Evolutionary conservation across 306 rosid genomes (phyloP), one percentile per base, ranked within the genome.

Genomic region (Canavalia gladiata): DNA sequence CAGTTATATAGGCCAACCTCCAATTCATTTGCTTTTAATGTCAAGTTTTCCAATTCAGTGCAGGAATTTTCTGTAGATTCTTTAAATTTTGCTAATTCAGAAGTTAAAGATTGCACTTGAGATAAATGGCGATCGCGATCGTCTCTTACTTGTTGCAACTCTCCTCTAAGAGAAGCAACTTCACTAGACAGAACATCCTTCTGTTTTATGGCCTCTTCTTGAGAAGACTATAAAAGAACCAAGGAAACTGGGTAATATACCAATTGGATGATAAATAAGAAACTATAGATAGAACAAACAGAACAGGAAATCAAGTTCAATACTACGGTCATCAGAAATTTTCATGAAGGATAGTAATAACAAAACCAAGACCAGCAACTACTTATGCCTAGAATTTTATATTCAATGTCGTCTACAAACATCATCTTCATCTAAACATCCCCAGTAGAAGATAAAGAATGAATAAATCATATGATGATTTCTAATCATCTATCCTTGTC

Each of bases 191-290:
- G 81, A 25, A 72, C 86, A 68, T 93, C 99, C 89, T 93, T 95
- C 81, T 95, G 97, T 88, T 89, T 95, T 47, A 83, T 69, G 64
- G 99, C 98, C 75, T 93, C 99, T 47, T 95, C 99, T 88, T 93
- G 99, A 72, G 97, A 89, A 87, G 95, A 84, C 99, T 95, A 83
- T 18, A 85, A 85, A 71, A 65, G 72, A 89, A 71, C 77, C 80
- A 77, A 77, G 73, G 54, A 80, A 83, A 84, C 58, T 81, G 49
- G 72, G 77, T 74, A 59, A 78, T 43, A 64, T 69, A 56, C 79
- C 77, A 75, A 70, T 75, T 51, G 73, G 30, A 42, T 12, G 60
- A 72, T 29, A 78, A 33, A 65, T 9, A 72, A 66, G 42, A 67
- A 67, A 46, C 11, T 42, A 73, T 11, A 59, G 59, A 83, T 41